phyloP scores from a whole-genome alignment of 2,329 filamentous ascomycete species.

The Hypocrella siamensis region DNA sequence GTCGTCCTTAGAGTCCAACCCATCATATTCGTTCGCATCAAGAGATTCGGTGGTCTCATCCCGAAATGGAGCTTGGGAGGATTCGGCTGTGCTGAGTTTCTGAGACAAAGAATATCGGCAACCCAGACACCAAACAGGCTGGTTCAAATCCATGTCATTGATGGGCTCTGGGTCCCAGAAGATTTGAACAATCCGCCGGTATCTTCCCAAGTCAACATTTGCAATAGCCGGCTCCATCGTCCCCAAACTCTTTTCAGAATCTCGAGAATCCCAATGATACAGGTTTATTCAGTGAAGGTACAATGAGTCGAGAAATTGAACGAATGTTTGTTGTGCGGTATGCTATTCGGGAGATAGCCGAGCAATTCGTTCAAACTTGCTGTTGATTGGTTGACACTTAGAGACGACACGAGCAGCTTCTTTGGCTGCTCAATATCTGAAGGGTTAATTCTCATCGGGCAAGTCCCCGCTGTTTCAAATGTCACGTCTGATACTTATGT shows the following conservation, averaged over 20 bases:
- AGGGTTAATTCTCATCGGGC: too few species aligned
- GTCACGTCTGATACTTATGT: too few species aligned
- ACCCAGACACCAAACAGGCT: conserved; percentile 73
- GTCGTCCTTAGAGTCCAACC: background rate
- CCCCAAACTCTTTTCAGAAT: background rate
- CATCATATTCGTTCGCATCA: background rate
- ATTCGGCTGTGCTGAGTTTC: background rate
- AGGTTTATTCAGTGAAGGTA: too few species aligned
- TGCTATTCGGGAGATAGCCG: too few species aligned
- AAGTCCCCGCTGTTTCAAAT: too few species aligned
- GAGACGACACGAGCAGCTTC: too few species aligned
- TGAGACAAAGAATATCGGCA: conserved; percentile 29
- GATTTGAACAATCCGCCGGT: conserved; percentile 71
- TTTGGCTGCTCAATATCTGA: too few species aligned
- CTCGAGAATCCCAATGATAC: background rate
- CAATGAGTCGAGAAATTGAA: too few species aligned
- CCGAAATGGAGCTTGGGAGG: background rate
- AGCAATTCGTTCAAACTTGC: too few species aligned
- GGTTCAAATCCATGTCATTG: conserved; percentile 53
- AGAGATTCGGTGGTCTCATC: too few species aligned
- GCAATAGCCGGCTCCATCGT: conserved; percentile 23
- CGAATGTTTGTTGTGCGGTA: too few species aligned
- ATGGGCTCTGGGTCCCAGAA: conserved; percentile 83
- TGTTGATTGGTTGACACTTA: too few species aligned
- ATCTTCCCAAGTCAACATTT: conserved; percentile 58